A percentile compares a stretch with the other conserved stretches of the same genome.
Conservation (phyloP, 2,329 filamentous ascomycete species). For the Coniochaeta sp. region DNA sequence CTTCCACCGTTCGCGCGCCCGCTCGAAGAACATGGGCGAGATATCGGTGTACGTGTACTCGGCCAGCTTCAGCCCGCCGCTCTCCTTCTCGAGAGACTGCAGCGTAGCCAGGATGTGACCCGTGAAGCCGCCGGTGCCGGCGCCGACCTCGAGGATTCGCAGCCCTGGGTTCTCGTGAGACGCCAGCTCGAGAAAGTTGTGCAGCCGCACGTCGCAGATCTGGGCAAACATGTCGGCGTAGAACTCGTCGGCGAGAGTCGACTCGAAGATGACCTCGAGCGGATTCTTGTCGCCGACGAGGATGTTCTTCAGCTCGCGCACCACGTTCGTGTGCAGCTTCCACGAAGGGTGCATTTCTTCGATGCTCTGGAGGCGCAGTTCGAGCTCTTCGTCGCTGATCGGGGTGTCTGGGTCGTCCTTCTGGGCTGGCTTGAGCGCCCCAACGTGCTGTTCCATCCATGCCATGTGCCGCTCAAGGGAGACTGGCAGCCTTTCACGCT, state of each 20-base stretch:
- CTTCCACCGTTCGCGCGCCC: slow-evolving; percentile 19
- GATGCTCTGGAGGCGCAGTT: slow-evolving; percentile 16
- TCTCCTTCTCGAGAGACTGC: too few species aligned
- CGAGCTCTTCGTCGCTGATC: slow-evolving; percentile 18
- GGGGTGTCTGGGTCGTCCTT: slow-evolving; percentile 7
- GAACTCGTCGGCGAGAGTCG: slow-evolving; percentile 23
- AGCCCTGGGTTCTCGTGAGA: slow-evolving; percentile 10
- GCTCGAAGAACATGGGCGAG: slow-evolving; percentile 21
- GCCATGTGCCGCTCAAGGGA: slow-evolving; percentile 13
- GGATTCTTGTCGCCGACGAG: slow-evolving; percentile 24
- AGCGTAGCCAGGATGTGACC: slow-evolving; percentile 1
- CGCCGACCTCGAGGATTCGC: slow-evolving; percentile 5
- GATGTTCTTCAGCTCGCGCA: slow-evolving; percentile 21
- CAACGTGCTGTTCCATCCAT: slow-evolving; percentile 23
- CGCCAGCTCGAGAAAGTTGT: slow-evolving; percentile 15
- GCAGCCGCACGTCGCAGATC: slow-evolving; percentile 17
- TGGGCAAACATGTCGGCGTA: slow-evolving; percentile 24
- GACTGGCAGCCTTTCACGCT: too few species aligned
- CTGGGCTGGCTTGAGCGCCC: slow-evolving; percentile 9
- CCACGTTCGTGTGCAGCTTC: slow-evolving; percentile 21
- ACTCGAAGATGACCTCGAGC: slow-evolving; percentile 26
- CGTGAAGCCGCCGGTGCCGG: slow-evolving; percentile 2
- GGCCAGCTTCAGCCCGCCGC: too few species aligned
- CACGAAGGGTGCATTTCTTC: slow-evolving; percentile 20
- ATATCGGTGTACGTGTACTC: slow-evolving; percentile 16